These are phyloP conservation scores for Prunus mume DNA, from an alignment of 306 rosid genomes.

Conservation along the genomic window DNA sequence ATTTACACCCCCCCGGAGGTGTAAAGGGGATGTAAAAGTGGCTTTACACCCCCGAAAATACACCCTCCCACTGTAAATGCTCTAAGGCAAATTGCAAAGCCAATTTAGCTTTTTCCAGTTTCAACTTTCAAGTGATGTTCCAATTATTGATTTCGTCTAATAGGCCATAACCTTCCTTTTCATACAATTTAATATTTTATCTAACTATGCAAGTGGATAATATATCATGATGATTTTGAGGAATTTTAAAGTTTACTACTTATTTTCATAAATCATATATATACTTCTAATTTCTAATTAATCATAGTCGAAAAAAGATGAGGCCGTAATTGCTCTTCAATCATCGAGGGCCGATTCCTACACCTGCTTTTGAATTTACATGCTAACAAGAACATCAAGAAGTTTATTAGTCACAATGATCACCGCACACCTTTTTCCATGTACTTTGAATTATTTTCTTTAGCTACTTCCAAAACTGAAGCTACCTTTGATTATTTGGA, in stretches of 20 bases:
- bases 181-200: background rate
- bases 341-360: background rate
- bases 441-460: background rate
- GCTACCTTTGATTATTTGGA: background rate
- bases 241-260: background rate
- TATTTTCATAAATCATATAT: background rate
- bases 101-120: background rate
- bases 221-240: background rate
- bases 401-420: background rate
- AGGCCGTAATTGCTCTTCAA: background rate
- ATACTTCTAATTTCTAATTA: background rate
- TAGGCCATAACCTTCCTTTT: background rate
- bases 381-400: background rate
- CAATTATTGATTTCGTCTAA: background rate
- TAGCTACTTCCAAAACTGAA: background rate
- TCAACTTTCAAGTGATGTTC: background rate
- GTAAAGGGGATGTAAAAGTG: no score
- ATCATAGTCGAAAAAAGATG: background rate
- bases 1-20: no score
- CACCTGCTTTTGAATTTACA: background rate
- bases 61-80: no score
- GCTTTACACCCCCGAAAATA: no score
- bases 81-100: background rate
- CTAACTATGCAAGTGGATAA: no score
- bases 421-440: background rate